Base-by-base conservation (phyloP, 2,329 filamentous ascomycete species). In the Diaporthe eres region DNA sequence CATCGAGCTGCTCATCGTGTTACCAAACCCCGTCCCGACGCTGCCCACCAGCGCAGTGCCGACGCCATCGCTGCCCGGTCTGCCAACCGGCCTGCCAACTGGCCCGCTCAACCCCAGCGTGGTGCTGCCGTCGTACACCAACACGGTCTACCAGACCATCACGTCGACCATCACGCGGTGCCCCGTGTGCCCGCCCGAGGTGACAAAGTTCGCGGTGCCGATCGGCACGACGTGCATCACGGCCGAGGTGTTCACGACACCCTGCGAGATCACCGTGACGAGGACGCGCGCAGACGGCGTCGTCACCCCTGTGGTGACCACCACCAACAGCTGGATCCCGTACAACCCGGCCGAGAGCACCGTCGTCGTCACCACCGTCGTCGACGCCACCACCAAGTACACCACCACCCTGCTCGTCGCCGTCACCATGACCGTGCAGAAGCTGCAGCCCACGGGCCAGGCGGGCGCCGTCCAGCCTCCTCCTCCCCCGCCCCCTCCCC, bases 261-360 rank as follows among this genome's bases (percentile, higher is more conserved):
- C 51, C 8, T 61, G 60, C 65, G n/a, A 28, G 47, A 39, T 74
- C 22, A 72, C 57, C 5, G 4, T 13, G 12, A 58, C 44, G 31
- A 49, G 2, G 12, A 68, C 53, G 34, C 39, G 44, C 7, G 22
- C 34, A 8, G 47, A 65, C 47, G 75, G 51, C 17, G 17, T 42
- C 25, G 39, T 65, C 31, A 49, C 31, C 17, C 68, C 60, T 1
- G 17, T 8, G 15, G 71, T 73, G 39, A 39, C 34, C 39, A 68
- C 71, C 37, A 72, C 63, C 25, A 3, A 22, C 34, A 71, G 53
- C 37, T 19, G 10, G n/a, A 70, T 68, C 22, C 60, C 71, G 63
- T 68, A 76, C 25, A 76, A 76, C 63, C 75, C 75, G 53, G 55
- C 63, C 53, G 71, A 71, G 63, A 76, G 71, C 67, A 72, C 74